Evolutionary conservation across 257 asterid genomes (phyloP), one percentile per base, ranked within the genome.

Genomic region (Phtheirospermum japonicum): DNA sequence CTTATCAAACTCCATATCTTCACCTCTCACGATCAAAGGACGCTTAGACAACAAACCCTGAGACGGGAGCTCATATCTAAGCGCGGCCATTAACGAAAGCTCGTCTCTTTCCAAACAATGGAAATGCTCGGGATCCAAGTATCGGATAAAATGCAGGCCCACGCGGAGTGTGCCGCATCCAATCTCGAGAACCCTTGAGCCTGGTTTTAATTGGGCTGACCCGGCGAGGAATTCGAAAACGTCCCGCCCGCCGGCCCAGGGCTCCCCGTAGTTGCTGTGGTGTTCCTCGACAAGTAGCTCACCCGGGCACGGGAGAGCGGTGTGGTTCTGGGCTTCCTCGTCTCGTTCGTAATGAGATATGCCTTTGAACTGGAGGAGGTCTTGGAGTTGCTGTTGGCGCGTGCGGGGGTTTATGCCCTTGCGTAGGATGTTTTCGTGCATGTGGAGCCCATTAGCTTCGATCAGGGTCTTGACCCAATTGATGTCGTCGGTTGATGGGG

Each of bases 231-330:
- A 92, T 46, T 89, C 97, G 49, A 86, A 92, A 9, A 82, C 95
- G 58, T 92, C 98, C 46, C 97, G 79, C 49, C 98, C 98, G 39
- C 98, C 98, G 0, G 98, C 96, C 97, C 98, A 92, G 16, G 98
- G 98, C 78, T 92, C 98, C 40, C 98, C 98, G 31, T 92, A 92
- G 70, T 88, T 81, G 86, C 98, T 92, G 76, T 89, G 97, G 70
- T 92, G 98, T 65, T 86, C 83, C 76, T 92, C 98, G 2, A 92
- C 97, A 4, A 89, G 96, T 46, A 92, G 83, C 68, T 89, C 95
- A 6, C 90, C 89, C 0, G 98, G 96, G 67, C 97, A 92, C 12
- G 95, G 95, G 17, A 89, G 82, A 64, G 97, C 89, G 8, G 98
- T 92, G 83, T 89, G 95, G 79, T 89, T 92, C 66, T 61, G 78